A percentile compares a stretch with the other conserved stretches of the same genome.
Conservation (phyloP, 2,329 filamentous ascomycete genomes). For the Zasmidium cellare region DNA sequence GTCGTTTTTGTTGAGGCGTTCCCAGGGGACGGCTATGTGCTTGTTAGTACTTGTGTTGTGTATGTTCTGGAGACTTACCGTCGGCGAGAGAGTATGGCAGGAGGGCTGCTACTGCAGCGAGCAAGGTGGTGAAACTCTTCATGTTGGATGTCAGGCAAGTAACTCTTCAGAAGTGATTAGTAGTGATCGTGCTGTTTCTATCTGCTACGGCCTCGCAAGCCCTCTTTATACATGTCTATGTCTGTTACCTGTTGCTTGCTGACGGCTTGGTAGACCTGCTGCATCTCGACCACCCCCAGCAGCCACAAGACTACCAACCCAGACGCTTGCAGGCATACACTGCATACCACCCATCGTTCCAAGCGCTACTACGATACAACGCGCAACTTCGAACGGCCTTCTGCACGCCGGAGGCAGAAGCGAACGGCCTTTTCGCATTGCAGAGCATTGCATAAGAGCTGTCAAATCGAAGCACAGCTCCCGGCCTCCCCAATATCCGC, state of each 20-base stretch:
- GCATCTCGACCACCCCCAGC: too few relatives aligned
- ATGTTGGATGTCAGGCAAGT: slow-evolving; percentile 4
- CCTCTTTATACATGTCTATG: not conserved
- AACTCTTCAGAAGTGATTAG: not conserved
- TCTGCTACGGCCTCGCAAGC: not conserved
- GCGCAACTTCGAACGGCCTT: not conserved
- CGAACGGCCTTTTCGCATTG: slow-evolving; percentile 4
- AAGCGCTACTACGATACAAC: too few relatives aligned
- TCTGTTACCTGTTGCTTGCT: too few relatives aligned
- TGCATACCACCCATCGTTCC: not conserved
- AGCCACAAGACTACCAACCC: too few relatives aligned
- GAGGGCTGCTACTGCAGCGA: slow-evolving; percentile 13
- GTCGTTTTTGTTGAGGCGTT: slow-evolving; percentile 45
- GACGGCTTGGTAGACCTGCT: too few relatives aligned
- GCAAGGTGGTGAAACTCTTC: slow-evolving; percentile 9
- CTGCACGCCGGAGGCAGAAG: not conserved
- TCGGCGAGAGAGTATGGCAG: slow-evolving; percentile 9
- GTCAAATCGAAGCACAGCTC: slow-evolving; percentile 4
- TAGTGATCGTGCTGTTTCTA: not conserved
- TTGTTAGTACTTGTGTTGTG: not conserved
- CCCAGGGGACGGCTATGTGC: slow-evolving; percentile 27
- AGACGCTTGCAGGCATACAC: not conserved
- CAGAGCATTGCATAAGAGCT: slow-evolving; percentile 15
- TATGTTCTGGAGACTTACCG: slow-evolving; percentile 5
- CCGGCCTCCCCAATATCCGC: not conserved